Evolutionary conservation across 2,329 filamentous ascomycete genomes (phyloP), one percentile per base, ranked within the genome.

Genomic region (Trichoderma afroharzianum): DNA sequence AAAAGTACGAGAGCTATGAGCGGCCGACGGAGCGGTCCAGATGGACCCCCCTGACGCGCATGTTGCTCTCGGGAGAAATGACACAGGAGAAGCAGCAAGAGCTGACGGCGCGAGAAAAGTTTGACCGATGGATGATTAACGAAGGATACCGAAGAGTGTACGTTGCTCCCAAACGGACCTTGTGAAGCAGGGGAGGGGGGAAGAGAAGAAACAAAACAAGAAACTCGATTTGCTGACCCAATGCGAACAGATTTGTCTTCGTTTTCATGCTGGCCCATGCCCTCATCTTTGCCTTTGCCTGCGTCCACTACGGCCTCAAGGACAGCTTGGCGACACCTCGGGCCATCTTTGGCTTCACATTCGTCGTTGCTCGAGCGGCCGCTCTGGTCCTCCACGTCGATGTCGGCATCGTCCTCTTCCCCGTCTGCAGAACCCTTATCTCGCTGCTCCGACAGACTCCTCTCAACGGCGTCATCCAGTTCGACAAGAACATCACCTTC

Each of bases 401-500:
- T 79, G 88, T 95, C 64, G 92, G 91, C 36, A 85, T 96, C 78
- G 87, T 97, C 75, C 85, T 96, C 32, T 90, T 95, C 76, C 93
- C 93, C 58, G 93, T 96, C 63, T 96, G 93, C 84, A 88, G 93
- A 72, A 96, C 93, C 14, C 88, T 96, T 76, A 94, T 96, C 78
- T 96, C 93, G 68, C 88, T 95, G 73, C 87, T 91, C 67, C 88
- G 93, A 73, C 92, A 93, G 79, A 96, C 93, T 7, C 92, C 93
- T 8, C 85, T 96, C 71, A 95, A 95, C 80, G 92, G 93, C 75
- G 93, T 96, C 78, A 92, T 97, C 75, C 93, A 94, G 76, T 94
- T 96, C 81, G 92, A 94, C 83, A 95, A 94, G 86, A 94, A 95
- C 83, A 94, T 95, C 80, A 93, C 92, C 58, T 95, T 96, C 82